Base-by-base conservation (phyloP, 208 protist species). In the Jaenimonas drosophilae region DNA sequence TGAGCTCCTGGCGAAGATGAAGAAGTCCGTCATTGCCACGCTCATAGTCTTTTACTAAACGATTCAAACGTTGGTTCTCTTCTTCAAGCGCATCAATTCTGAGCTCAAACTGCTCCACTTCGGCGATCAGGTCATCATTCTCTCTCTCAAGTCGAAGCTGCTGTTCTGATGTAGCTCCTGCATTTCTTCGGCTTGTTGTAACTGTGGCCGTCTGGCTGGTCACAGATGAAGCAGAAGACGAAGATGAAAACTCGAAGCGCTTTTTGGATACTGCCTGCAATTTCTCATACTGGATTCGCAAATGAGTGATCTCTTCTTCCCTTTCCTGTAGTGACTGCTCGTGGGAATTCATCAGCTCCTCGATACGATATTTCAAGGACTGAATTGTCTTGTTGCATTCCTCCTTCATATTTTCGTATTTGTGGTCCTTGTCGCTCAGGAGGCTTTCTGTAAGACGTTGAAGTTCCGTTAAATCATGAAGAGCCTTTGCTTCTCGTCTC, bases 401-500 rank as follows among this genome's bases (percentile, higher is more conserved):
- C 27, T 61, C 43, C 33, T 69, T 66, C 0, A 63, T 26, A 14
- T 32, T 49, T 36, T 75, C 59, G 26, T 55, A 44, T 23, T 69
- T 76, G 4, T 67, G 46, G 4, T 60, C 66, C 49, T 88, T 77
- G 38, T 84, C 72, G 3, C 73, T 65, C 0, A 91, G 31, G 4
- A 88, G 50, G 20, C 81, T 64, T 32, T 66, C 63, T 12, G 76
- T 72, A 17, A 86, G 47, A 2, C 64, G 67, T 24, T 70, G 68
- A 7, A 88, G 49, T 46, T 86, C 66, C 6, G 64, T 74, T 73
- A 91, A 79, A 43, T 91, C 83, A 7, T 62, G 58, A 12, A 88
- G 53, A n/a, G 78, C 76, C 26, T 91, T 62, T 4, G 70, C 62
- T 29, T 88, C 83, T 3, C 77, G 64, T 21, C 59, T 61, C 48